These are phyloP conservation scores for Cyclotella baltica DNA, from an alignment of 108 stramenopile genomes.

Conservation along the genomic window DNA sequence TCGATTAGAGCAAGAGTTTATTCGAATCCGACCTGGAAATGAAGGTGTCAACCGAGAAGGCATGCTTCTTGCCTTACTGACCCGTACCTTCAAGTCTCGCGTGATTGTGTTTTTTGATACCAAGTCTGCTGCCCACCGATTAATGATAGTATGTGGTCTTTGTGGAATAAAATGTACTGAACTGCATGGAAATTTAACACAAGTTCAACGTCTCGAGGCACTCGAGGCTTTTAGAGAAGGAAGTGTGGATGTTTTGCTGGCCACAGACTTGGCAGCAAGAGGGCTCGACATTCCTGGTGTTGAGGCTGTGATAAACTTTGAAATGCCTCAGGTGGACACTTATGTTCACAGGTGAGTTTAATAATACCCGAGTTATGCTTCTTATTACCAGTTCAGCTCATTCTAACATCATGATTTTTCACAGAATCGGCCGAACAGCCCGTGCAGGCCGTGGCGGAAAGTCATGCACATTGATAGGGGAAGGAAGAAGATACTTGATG, in stretches of 20 bases:
- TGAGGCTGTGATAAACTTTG: slow-evolving; percentile 95
- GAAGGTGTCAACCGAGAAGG: slow-evolving; percentile 91
- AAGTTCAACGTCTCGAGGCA: slow-evolving; percentile 88
- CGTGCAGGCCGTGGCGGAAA: slow-evolving; percentile 94
- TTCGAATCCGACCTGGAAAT: slow-evolving; percentile 83
- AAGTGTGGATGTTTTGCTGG: slow-evolving; percentile 91
- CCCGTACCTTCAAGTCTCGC: slow-evolving; percentile 83
- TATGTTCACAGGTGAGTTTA: slow-evolving; percentile 87
- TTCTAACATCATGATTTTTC: background rate
- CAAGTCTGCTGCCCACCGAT: slow-evolving; percentile 90
- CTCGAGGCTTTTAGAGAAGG: slow-evolving; percentile 92
- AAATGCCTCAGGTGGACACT: slow-evolving; percentile 96
- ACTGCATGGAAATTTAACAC: slow-evolving; percentile 96
- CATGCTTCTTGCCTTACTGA: slow-evolving; percentile 89
- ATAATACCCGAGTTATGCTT: background rate
- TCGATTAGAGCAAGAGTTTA: slow-evolving; percentile 97
- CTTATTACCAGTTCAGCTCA: background rate
- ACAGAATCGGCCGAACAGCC: slow-evolving; percentile 95
- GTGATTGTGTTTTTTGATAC: slow-evolving; percentile 97
- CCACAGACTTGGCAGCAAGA: slow-evolving; percentile 97
- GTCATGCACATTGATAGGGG: slow-evolving; percentile 95
- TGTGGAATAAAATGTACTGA: slow-evolving; percentile 89
- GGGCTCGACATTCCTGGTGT: slow-evolving; percentile 94
- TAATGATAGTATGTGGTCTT: slow-evolving; percentile 88
- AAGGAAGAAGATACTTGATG: slow-evolving; percentile 89